phyloP scores from a whole-genome alignment of 2,329 filamentous ascomycete species.

The Beauveria asiatica region DNA sequence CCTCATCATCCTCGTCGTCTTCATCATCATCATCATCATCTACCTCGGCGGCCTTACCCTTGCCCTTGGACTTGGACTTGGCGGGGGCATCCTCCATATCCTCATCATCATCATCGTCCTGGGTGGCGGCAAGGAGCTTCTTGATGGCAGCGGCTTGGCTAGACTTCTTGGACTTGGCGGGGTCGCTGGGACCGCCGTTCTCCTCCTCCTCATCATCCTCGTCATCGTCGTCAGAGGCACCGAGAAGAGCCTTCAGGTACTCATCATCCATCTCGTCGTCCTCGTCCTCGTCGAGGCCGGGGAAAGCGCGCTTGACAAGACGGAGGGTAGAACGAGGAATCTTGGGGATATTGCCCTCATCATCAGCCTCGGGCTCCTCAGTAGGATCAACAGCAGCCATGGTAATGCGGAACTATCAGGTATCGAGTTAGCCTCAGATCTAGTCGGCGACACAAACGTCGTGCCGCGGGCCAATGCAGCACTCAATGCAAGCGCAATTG shows the following conservation, averaged over 20 bases:
- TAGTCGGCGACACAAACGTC: conserved; percentile 4
- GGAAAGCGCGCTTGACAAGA: conserved; percentile 66
- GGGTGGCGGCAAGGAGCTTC: conserved; percentile 64
- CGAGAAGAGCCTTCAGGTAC: conserved; percentile 48
- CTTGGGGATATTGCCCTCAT: conserved; percentile 50
- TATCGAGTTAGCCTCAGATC: conserved; percentile 21
- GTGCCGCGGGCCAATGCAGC: conserved; percentile 3
- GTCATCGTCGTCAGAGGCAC: conserved; percentile 41
- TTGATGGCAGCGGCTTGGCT: conserved; percentile 68
- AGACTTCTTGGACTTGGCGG: conserved; percentile 80
- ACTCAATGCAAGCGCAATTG: not conserved
- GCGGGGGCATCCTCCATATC: conserved; percentile 63
- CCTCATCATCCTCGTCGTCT: conserved; percentile 41
- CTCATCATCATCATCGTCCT: conserved; percentile 47
- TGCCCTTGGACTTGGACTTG: conserved; percentile 45
- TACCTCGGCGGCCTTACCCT: conserved; percentile 51
- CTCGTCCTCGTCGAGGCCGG: conserved; percentile 49
- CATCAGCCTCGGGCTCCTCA: conserved; percentile 59
- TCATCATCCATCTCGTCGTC: conserved; percentile 62
- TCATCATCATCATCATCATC: conserved; percentile 51
- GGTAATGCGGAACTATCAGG: conserved; percentile 78
- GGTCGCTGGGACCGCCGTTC: conserved; percentile 88
- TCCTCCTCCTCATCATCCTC: conserved; percentile 62
- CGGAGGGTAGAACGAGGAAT: conserved; percentile 79
- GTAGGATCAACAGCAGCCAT: conserved; percentile 97